Base-by-base conservation (phyloP, 2,329 filamentous ascomycete species). In the Mycogone perniciosa region DNA sequence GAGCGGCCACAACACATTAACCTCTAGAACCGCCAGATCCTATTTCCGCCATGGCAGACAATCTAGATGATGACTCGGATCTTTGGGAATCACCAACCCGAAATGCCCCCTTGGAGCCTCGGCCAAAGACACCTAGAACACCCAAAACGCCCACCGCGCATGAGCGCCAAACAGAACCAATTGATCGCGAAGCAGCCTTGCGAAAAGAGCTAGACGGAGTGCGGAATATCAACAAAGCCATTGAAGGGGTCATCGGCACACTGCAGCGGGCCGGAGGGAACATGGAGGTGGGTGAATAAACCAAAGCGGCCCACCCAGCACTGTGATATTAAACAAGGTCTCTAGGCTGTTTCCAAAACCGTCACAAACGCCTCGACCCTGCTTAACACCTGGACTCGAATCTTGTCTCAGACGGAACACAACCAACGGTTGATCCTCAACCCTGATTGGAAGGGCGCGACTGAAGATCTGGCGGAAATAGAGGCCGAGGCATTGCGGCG, bases 381-480 rank as follows among this genome's bases (percentile, higher is more conserved):
- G 10, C 82, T 99, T 31, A 90, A 95, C 61, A 95, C 91, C 11
- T 99, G 92, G 92, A 95, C 90, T 7, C 85, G 90, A 47, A 96
- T 99, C 58, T 80, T 99, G 9, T 93, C 89, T 6, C 93, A 99
- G 69, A 96, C 93, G 4, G 93, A 99, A 70, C 93, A 99, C 70
- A 97, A 95, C 65, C 91, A 97, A 67, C 84, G 93, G 27, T 75
- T 99, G 46, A 85, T 99, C 41, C 77, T 97, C 42, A 87, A 96
- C 63, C 88, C 89, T 2, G 76, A 82, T 52, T 99, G 92, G 90
- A 86, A 92, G 64, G 93, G 93, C 51, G 88, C 91, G 30, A 88
- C 82, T 4, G 84, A 91, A 62, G 93, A 99, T 69, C 70, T 96
- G 37, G 77, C 82, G n/a, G 89, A 95, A 54, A 80, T 90, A 50